Conservation (phyloP, 768 basidiomycete genomes). For the Pulveroboletus sp. region DNA sequence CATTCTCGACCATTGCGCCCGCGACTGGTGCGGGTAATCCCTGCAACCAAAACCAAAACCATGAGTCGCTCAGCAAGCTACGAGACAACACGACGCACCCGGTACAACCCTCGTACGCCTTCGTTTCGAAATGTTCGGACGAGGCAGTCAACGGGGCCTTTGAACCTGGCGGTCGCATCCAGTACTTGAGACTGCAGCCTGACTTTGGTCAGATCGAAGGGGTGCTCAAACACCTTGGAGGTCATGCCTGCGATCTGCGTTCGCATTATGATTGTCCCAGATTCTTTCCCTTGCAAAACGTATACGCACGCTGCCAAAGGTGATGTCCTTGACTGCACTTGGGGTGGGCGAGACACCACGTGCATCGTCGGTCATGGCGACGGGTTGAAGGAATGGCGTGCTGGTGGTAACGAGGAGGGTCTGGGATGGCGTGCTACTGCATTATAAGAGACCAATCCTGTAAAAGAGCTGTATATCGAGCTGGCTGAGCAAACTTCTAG, state of each 20-base stretch:
- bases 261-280: neutral
- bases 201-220: slow-evolving; percentile 94
- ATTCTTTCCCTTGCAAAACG: neutral
- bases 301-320: slow-evolving; percentile 53
- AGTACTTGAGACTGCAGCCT: slow-evolving; percentile 89
- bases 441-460: slow-evolving; percentile 29
- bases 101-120: slow-evolving; percentile 80
- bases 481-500: too few relatives aligned
- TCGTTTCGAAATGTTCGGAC: slow-evolving; percentile 76
- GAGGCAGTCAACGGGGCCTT: slow-evolving; percentile 85
- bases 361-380: slow-evolving; percentile 22
- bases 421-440: slow-evolving; percentile 17
- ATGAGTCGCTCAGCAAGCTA: neutral
- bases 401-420: neutral
- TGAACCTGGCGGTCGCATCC: slow-evolving; percentile 64
- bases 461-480: slow-evolving; percentile 13
- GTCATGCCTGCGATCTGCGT: slow-evolving; percentile 77
- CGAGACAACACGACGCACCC: slow-evolving; percentile 54
- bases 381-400: neutral
- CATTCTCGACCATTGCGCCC: slow-evolving; percentile 92
- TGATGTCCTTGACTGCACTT: slow-evolving; percentile 43
- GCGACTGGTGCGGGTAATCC: slow-evolving; percentile 88
- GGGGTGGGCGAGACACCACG: slow-evolving; percentile 13
- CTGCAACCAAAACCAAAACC: too few relatives aligned
- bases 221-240: slow-evolving; percentile 86